phyloP scores from a whole-genome alignment of 768 basidiomycete species.

The Podaxis pistillaris region DNA sequence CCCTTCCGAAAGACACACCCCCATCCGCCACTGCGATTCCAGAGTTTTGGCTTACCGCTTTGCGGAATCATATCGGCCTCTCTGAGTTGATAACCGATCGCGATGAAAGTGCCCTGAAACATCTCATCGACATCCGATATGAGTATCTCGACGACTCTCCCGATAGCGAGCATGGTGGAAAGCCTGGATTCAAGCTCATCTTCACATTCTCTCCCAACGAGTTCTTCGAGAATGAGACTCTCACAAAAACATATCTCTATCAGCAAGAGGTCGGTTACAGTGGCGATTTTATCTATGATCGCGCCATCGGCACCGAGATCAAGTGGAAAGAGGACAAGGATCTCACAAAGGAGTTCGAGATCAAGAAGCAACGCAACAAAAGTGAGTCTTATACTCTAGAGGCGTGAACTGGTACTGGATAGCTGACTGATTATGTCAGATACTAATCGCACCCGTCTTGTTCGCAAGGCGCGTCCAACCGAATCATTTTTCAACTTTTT shows the following conservation, averaged over 20 bases:
- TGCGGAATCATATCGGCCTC: conserved; percentile 87
- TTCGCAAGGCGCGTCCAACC: conserved; percentile 83
- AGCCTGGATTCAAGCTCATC: conserved; percentile 88
- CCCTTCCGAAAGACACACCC: conserved; percentile 53
- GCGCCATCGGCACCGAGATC: conserved; percentile 89
- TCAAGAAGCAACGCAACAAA: conserved; percentile 99
- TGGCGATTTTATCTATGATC: conserved; percentile 96
- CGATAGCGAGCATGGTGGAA: conserved; percentile 48
- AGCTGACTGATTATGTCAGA: conserved; percentile 38
- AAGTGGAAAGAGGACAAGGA: conserved; percentile 99
- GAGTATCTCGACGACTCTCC: conserved; percentile 61
- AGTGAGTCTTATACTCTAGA: conserved; percentile 49
- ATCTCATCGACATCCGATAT: conserved; percentile 76
- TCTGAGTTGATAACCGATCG: conserved; percentile 90
- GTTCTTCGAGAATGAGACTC: conserved; percentile 79
- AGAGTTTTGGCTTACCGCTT: conserved; percentile 97
- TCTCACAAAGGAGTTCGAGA: conserved; percentile 95
- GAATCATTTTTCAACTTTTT: conserved; percentile 99
- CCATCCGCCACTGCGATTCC: conserved; percentile 62
- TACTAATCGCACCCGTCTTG: conserved; percentile 80
- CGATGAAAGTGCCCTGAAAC: conserved; percentile 83
- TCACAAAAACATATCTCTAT: conserved; percentile 95
- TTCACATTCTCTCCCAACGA: conserved; percentile 85
- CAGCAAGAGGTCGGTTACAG: conserved; percentile 90
- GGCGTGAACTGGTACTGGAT: neutral